Evolutionary conservation across 1,284 basidiomycete species (phyloP), one percentile per base, ranked within the genome.

Genomic region (Leccinum solheimii): DNA sequence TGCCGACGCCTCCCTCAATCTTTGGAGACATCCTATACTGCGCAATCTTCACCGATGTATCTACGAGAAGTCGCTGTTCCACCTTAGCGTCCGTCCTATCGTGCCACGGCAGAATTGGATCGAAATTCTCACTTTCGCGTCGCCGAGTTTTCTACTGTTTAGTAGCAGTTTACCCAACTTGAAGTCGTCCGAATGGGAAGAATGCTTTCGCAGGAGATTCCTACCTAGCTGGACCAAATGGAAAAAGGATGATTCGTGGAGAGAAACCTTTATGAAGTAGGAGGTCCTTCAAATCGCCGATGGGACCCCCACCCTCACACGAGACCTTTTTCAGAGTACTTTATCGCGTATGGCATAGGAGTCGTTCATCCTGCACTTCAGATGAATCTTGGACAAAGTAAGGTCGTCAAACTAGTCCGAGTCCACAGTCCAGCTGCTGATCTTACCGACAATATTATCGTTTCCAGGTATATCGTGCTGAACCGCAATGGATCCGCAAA

Each of bases 331-430:
- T 36, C 57, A 91, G 89, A 68, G 71, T 83, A 30, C 74, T 91
- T 58, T 78, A 83, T 67, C 80, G 87, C 30, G 77, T 86, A 36
- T 87, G 83, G 81, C 90, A 91, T 71, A 83, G 90, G 56, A 82
- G 79, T 68, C 79, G 77, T 36, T 84, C 85, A 2, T 79, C 81
- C 23, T 92, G 91, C 69, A 91, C 89, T n/a, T 74, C 83, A 6
- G 88, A 91, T 66, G 91, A 92, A 75, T 79, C 88, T 23, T 92
- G 91, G 90, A 92, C 90, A 52, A 90, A 86, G 87, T 91, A 70
- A 65, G 79, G 67, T 11, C 52, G 48, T 23, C 48, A 49, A 49
- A 23, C 23, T 10, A 26, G 40, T 36, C 34, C 10, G 8, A 19
- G 26, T n/a, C 8, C 19, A 34, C 7, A 19, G 23, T 38, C 14